Conservation (phyloP, 805 yeast species). For the Candida caryicola region DNA sequence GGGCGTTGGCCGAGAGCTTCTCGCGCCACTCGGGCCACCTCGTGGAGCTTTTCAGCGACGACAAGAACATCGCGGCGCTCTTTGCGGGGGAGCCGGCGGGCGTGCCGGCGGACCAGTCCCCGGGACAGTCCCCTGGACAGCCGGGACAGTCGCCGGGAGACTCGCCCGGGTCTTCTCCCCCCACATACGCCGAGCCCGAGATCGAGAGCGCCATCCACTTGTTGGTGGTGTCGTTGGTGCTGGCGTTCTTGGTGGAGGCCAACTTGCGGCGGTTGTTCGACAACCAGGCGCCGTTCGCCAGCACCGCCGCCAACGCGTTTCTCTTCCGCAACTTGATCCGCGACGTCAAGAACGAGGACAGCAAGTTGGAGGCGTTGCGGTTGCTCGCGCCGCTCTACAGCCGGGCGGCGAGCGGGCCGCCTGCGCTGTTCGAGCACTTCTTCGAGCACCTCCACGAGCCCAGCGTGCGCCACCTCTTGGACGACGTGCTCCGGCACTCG, state of each 20-base stretch:
- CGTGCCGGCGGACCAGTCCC: background rate
- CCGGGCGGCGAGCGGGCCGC: conserved; percentile 7
- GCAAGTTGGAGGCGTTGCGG: conserved; percentile 18
- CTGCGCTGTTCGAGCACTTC: conserved; percentile 13
- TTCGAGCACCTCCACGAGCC: conserved; percentile 12
- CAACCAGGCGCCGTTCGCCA: background rate
- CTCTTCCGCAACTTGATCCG: conserved; percentile 19
- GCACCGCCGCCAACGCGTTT: conserved; percentile 1
- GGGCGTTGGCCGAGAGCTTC: conserved; percentile 12
- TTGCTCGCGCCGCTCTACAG: conserved; percentile 11
- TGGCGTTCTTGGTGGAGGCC: conserved; percentile 27
- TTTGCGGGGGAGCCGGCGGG: conserved; percentile 3
- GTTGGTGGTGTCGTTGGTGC: conserved; percentile 22
- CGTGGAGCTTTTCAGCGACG: conserved; percentile 10
- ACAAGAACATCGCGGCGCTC: conserved; percentile 10
- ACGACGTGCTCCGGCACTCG: conserved; percentile 8
- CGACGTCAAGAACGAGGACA: conserved; percentile 14
- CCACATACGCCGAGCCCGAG: conserved; percentile 15
- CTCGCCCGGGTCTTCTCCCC: background rate
- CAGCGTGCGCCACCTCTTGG: conserved; percentile 9
- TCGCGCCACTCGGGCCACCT: conserved; percentile 11
- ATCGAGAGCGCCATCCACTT: conserved; percentile 22
- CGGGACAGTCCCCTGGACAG: background rate
- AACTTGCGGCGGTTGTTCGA: conserved; percentile 21
- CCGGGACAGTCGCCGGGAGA: background rate